A percentile compares a stretch with the other conserved stretches of the same genome.
phyloP scores from a whole-genome alignment of 192 early-diverging fungal species.

The Entophlyctis helioformis region DNA sequence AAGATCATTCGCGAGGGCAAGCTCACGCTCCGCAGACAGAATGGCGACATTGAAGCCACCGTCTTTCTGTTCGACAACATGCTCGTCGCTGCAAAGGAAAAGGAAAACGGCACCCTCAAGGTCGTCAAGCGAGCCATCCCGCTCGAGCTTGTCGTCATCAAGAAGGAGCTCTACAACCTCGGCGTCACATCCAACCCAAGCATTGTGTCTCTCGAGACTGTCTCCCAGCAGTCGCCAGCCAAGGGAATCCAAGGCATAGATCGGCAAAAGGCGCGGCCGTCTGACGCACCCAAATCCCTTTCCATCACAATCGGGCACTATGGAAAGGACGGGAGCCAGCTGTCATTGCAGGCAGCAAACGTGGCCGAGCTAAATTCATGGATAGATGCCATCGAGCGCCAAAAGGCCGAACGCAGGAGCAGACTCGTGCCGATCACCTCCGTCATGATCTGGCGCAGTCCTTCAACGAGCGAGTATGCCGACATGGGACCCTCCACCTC shows the following conservation, averaged over 20 bases:
- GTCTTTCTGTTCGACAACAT: conserved; percentile 80
- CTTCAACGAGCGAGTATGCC: no score
- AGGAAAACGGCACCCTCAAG: conserved; percentile 34
- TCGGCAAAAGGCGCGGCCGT: no score
- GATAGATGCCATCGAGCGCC: conserved; percentile 67
- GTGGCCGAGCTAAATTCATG: conserved; percentile 66
- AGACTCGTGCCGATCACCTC: no score
- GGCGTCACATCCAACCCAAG: conserved; percentile 2
- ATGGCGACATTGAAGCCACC: conserved; percentile 53
- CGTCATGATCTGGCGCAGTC: no score
- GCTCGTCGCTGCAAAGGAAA: conserved; percentile 22
- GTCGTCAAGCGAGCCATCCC: conserved; percentile 61
- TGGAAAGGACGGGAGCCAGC: conserved; percentile 56
- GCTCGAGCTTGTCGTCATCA: conserved; percentile 47
- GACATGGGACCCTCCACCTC: no score
- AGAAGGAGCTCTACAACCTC: conserved; percentile 6
- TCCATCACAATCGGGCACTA: conserved; percentile 65
- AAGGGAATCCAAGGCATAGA: no score
- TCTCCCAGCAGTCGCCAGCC: no score
- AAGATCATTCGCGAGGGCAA: conserved; percentile 68
- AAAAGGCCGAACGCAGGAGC: conserved; percentile 30
- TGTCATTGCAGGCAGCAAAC: conserved; percentile 63
- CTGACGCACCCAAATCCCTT: conserved; percentile 46
- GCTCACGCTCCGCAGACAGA: conserved; percentile 45
- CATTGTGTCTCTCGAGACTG: no score